Conservation (phyloP, 2,329 filamentous ascomycete species). For the Lecanicillium sp. region DNA sequence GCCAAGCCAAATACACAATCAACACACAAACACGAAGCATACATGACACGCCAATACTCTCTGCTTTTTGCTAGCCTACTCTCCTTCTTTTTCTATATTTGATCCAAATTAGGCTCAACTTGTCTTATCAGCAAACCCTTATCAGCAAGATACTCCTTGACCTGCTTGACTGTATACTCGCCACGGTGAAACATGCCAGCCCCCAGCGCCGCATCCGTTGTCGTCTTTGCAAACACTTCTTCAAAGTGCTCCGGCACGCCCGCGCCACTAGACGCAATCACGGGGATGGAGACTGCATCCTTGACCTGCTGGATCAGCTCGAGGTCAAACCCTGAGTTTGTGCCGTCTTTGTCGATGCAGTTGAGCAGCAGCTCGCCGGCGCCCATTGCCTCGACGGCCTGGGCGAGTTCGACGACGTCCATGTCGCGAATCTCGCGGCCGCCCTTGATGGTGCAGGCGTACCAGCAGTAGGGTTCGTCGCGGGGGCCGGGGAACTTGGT, state of each 20-base stretch:
- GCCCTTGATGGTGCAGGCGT: conserved; percentile 94
- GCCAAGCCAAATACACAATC: not conserved
- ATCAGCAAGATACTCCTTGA: conserved; percentile 71
- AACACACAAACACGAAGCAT: no score
- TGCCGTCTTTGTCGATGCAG: conserved; percentile 95
- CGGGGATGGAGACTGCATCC: conserved; percentile 76
- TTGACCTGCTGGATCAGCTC: conserved; percentile 90
- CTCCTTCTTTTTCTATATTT: conserved; percentile 8
- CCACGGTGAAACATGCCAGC: conserved; percentile 97
- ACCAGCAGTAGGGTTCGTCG: conserved; percentile 85
- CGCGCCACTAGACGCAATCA: conserved; percentile 90
- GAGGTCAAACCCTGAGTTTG: conserved; percentile 87
- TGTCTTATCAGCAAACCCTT: conserved; percentile 71
- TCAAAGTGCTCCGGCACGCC: conserved; percentile 81
- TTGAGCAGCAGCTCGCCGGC: conserved; percentile 91
- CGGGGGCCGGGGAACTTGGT: conserved; percentile 63
- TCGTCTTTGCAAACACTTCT: conserved; percentile 80
- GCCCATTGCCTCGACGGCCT: conserved; percentile 92
- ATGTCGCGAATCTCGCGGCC: conserved; percentile 90
- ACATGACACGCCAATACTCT: no score
- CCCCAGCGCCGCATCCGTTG: conserved; percentile 84
- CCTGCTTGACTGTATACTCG: conserved; percentile 89
- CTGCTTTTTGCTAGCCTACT: conserved; percentile 4
- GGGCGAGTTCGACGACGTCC: conserved; percentile 80
- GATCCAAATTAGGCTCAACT: conserved; percentile 53